phyloP scores from a whole-genome alignment of 768 basidiomycete genomes.

The Tylopilus sp. region DNA sequence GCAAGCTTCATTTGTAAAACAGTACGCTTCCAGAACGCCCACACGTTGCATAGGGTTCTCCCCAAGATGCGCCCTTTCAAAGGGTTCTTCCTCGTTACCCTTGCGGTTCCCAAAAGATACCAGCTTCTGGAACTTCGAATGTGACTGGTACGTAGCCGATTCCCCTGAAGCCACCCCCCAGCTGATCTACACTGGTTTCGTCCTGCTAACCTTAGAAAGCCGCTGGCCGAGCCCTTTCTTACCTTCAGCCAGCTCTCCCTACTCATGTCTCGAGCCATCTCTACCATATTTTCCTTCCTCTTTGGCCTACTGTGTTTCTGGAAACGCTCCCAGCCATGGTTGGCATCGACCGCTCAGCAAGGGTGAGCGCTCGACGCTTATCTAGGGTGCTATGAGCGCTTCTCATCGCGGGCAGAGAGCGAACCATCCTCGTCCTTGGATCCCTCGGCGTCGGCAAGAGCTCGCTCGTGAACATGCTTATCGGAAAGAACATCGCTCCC shows the following conservation, averaged over 20 bases:
- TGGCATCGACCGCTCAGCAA: neutral
- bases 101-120: neutral
- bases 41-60: slow-evolving; percentile 7
- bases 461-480: slow-evolving; percentile 39
- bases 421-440: slow-evolving; percentile 22
- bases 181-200: neutral
- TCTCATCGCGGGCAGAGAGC: slow-evolving; percentile 1
- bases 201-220: too few relatives aligned
- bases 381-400: neutral
- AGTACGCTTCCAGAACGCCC: neutral
- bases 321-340: neutral
- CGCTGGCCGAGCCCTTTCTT: too few relatives aligned
- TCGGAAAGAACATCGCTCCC: slow-evolving; percentile 21
- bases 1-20: slow-evolving; percentile 1
- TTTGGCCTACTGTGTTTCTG: neutral
- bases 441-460: slow-evolving; percentile 36
- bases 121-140: neutral
- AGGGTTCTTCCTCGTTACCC: neutral
- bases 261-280: neutral
- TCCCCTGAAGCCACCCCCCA: too few relatives aligned
- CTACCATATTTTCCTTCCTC: neutral
- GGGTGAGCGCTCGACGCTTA: slow-evolving; percentile 8
- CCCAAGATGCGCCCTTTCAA: neutral
- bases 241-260: neutral
- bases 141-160: neutral